Percentiles rank a stretch among this genome's conserved stretches.
Evolutionary conservation across 495 filamentous ascomycete species (phyloP).

Genomic region (Staphylotrichum longicolle): DNA sequence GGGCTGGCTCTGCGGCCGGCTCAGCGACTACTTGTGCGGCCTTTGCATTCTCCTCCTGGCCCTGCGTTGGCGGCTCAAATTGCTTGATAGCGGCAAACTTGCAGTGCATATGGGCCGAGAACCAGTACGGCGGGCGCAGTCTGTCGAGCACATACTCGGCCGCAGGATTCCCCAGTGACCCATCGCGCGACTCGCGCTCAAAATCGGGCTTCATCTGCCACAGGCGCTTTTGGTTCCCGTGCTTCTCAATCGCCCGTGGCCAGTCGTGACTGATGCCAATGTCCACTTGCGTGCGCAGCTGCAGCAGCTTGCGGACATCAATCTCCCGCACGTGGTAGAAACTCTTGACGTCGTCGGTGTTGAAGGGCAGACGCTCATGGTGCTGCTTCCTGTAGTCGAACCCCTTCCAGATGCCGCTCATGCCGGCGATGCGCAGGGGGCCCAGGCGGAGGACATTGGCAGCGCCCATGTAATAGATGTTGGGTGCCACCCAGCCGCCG

Average conservation of each 20-base stretch:
- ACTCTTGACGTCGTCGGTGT: constrained; percentile 62
- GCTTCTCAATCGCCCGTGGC: constrained; percentile 75
- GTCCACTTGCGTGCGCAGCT: constrained; percentile 78
- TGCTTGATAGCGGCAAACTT: constrained; percentile 73
- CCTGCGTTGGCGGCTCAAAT: constrained; percentile 45
- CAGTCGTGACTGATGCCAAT: constrained; percentile 93
- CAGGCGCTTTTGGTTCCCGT: constrained; percentile 61
- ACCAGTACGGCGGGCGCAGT: constrained; percentile 82
- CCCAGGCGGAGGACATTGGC: constrained; percentile 83
- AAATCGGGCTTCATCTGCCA: constrained; percentile 72
- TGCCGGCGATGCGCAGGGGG: constrained; percentile 78
- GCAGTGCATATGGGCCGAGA: constrained; percentile 88
- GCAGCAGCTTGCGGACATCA: constrained; percentile 88
- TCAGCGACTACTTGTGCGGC: neutral
- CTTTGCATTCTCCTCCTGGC: neutral
- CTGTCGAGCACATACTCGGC: constrained; percentile 76
- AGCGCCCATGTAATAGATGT: constrained; percentile 94
- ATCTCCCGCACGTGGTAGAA: constrained; percentile 88
- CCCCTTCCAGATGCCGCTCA: constrained; percentile 91
- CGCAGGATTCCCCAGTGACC: constrained; percentile 72
- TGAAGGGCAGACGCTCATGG: constrained; percentile 84
- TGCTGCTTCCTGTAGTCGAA: constrained; percentile 80
- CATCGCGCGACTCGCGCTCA: constrained; percentile 65
- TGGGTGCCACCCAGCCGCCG: constrained; percentile 94
- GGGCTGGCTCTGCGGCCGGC: constrained; percentile 7